Evolutionary conservation across 1,284 basidiomycete species (phyloP).

Genomic region (Marasmius fiardii): DNA sequence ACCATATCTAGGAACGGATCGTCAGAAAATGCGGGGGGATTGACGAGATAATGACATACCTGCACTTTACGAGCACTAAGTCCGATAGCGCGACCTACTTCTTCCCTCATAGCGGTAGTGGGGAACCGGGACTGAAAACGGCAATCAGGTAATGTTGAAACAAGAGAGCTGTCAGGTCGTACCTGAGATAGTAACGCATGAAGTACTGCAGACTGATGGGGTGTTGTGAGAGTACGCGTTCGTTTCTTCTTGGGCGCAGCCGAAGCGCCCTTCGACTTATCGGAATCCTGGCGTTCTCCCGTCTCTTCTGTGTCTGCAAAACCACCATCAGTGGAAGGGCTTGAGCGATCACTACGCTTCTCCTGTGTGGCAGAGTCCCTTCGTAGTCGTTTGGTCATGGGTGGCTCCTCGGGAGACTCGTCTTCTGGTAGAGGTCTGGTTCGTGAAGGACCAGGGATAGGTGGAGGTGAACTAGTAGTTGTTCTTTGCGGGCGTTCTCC

Average conservation of each 20-base stretch:
- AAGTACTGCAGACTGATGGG: constrained; percentile 78
- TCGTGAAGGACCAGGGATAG: constrained; percentile 15
- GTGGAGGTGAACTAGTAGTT: constrained; percentile 25
- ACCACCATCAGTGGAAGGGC: constrained; percentile 46
- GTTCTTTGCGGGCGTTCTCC: constrained; percentile 24
- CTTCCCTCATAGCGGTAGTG: constrained; percentile 79
- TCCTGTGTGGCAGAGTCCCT: constrained; percentile 23
- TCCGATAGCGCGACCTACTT: constrained; percentile 79
- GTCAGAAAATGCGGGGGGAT: constrained; percentile 17
- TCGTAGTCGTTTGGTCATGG: constrained; percentile 28
- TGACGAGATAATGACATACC: constrained; percentile 42
- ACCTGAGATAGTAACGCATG: constrained; percentile 80
- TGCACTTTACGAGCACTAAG: constrained; percentile 84
- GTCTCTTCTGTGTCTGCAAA: constrained; percentile 52
- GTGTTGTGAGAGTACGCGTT: constrained; percentile 78
- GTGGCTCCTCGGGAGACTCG: constrained; percentile 21
- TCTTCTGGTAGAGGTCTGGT: constrained; percentile 22
- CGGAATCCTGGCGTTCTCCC: constrained; percentile 32
- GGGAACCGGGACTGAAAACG: constrained; percentile 75
- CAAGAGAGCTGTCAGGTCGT: constrained; percentile 16
- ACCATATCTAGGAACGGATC: constrained; percentile 64
- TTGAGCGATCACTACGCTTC: constrained; percentile 28
- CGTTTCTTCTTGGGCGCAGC: constrained; percentile 67
- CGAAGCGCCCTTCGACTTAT: constrained; percentile 24
- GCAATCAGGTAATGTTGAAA: constrained; percentile 7